Conservation (phyloP, 306 rosid genomes). For the Astragalus membranaceus region DNA sequence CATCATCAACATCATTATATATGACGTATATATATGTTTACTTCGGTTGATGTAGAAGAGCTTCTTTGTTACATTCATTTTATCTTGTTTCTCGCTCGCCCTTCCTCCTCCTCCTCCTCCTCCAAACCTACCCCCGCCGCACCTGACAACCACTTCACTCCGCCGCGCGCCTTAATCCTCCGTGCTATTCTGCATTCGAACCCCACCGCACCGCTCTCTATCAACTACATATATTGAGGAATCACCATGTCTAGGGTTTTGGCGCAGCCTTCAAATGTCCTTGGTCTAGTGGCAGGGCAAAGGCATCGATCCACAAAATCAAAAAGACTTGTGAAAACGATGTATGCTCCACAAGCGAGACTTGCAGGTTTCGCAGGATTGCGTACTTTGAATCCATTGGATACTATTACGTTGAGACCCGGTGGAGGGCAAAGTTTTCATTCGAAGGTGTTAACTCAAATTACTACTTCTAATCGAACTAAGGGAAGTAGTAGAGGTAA, state of each 20-base stretch:
- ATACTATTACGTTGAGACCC: conserved; percentile 39
- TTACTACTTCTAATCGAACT: conserved; percentile 32
- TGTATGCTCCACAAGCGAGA: conserved; percentile 38
- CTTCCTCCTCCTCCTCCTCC: background rate
- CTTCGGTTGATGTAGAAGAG: background rate
- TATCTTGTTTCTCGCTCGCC: background rate
- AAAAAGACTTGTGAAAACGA: conserved; percentile 49
- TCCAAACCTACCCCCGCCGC: background rate
- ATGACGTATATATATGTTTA: too few species aligned
- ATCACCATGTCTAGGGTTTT: conserved; percentile 69
- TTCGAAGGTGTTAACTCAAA: conserved; percentile 43
- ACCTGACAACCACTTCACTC: too few species aligned
- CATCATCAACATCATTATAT: too few species aligned
- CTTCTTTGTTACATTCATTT: background rate
- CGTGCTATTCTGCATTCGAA: too few species aligned
- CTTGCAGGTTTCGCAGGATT: conserved; percentile 62
- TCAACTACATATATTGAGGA: too few species aligned
- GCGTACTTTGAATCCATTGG: conserved; percentile 55
- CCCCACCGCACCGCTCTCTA: too few species aligned
- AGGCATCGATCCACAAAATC: conserved; percentile 50
- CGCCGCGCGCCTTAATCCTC: too few species aligned
- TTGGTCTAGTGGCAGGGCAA: conserved; percentile 43
- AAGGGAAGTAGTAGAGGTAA: conserved; percentile 34
- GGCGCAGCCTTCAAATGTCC: conserved; percentile 70
- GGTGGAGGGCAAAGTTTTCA: conserved; percentile 35